Conservation (phyloP, 1,139 yeast genomes). For the Waltiozyma sp. region DNA sequence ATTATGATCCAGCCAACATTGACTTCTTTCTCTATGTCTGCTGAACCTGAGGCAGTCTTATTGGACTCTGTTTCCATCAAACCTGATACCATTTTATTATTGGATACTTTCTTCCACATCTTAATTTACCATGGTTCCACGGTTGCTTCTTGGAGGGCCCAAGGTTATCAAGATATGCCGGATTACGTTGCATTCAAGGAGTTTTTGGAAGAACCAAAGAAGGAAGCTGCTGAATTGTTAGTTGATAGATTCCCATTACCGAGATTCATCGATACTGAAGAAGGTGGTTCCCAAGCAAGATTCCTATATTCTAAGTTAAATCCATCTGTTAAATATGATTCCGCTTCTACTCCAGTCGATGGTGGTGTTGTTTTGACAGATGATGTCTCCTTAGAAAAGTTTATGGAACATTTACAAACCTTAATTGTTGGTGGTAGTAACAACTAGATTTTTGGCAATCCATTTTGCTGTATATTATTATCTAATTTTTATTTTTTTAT, state of each 20-base stretch:
- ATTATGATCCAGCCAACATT: slow-evolving; percentile 73
- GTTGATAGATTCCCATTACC: slow-evolving; percentile 67
- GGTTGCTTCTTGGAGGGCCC: slow-evolving; percentile 61
- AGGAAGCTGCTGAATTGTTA: slow-evolving; percentile 56
- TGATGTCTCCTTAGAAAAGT: slow-evolving; percentile 85
- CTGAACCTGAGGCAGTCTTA: slow-evolving; percentile 38
- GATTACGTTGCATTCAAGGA: slow-evolving; percentile 53
- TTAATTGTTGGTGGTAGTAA: slow-evolving; percentile 50
- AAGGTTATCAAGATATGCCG: slow-evolving; percentile 54
- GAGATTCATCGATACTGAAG: slow-evolving; percentile 62
- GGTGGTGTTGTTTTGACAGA: slow-evolving; percentile 84
- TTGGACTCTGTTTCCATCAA: slow-evolving; percentile 59
- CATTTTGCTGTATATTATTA: background rate
- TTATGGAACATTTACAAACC: slow-evolving; percentile 83
- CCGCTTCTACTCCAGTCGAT: slow-evolving; percentile 25
- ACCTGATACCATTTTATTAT: slow-evolving; percentile 45
- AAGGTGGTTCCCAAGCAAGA: slow-evolving; percentile 71
- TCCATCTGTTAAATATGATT: slow-evolving; percentile 33
- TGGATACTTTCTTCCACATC: slow-evolving; percentile 69
- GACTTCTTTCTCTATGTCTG: slow-evolving; percentile 39
- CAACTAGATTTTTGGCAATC: background rate
- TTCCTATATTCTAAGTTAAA: slow-evolving; percentile 65
- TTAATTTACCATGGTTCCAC: slow-evolving; percentile 59
- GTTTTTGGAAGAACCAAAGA: slow-evolving; percentile 53
- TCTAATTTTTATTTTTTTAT: background rate